Conservation (phyloP, 23 red algal genomes). For the Gracilaria domingensis region DNA sequence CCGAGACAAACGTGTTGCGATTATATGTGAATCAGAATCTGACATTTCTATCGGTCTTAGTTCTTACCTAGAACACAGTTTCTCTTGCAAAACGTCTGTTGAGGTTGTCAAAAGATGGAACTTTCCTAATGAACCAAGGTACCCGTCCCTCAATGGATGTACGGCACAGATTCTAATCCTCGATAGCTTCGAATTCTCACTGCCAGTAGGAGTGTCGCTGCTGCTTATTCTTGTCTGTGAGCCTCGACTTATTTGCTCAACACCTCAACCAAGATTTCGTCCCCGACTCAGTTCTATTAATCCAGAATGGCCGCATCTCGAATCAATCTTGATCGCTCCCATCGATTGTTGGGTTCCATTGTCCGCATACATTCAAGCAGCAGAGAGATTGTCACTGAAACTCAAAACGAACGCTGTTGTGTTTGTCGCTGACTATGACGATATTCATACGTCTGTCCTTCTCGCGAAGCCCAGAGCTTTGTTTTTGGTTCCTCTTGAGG, state of each 20-base stretch:
- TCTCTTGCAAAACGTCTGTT: slow-evolving; percentile 35
- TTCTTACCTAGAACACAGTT: slow-evolving; percentile 49
- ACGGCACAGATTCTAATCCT: slow-evolving; percentile 45
- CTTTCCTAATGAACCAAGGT: slow-evolving; percentile 8
- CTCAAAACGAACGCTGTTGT: slow-evolving; percentile 9
- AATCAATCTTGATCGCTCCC: slow-evolving; percentile 23
- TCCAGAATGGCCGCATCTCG: slow-evolving; percentile 4
- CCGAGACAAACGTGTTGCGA: slow-evolving; percentile 36
- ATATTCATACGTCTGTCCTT: slow-evolving; percentile 33
- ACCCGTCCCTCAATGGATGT: slow-evolving; percentile 10
- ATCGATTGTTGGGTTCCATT: slow-evolving; percentile 31
- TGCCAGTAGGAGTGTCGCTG: slow-evolving; percentile 12
- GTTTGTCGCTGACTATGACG: slow-evolving; percentile 41
- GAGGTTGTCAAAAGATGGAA: slow-evolving; percentile 29
- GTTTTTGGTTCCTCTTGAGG: slow-evolving; percentile 34
- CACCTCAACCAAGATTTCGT: background rate
- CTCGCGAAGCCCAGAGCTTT: slow-evolving; percentile 33
- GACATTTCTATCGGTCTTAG: slow-evolving; percentile 18
- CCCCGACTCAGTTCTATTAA: background rate
- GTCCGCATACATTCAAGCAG: slow-evolving; percentile 6
- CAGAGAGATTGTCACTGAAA: background rate
- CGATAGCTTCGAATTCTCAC: slow-evolving; percentile 42
- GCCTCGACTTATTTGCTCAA: background rate
- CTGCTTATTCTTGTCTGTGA: slow-evolving; percentile 31
- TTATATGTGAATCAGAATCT: slow-evolving; percentile 50